These are phyloP conservation scores for Bipolaris gigantea DNA, from an alignment of 2,329 filamentous ascomycete genomes.

Conservation along the genomic window DNA sequence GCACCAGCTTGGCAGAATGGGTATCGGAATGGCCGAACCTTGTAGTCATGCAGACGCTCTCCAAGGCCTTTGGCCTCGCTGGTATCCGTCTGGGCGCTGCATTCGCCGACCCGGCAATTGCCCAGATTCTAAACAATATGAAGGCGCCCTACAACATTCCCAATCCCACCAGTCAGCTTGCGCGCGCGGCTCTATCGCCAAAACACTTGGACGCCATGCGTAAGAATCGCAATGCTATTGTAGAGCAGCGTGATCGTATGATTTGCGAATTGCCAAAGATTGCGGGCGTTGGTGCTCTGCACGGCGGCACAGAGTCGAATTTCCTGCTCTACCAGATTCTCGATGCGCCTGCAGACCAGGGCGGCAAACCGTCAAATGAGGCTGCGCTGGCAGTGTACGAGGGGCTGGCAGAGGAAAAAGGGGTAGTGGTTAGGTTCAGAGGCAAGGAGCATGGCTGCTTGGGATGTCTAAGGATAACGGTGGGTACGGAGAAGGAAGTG, in stretches of 20 bases:
- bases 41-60: slow-evolving; percentile 97
- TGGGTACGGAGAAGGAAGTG: slow-evolving; percentile 87
- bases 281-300: slow-evolving; percentile 75
- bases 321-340: slow-evolving; percentile 91
- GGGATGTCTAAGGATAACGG: slow-evolving; percentile 86
- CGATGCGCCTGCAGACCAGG: slow-evolving; percentile 56
- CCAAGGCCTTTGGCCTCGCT: slow-evolving; percentile 93
- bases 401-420: slow-evolving; percentile 77
- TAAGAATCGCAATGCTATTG: slow-evolving; percentile 67
- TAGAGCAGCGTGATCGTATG: slow-evolving; percentile 76
- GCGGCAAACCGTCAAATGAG: slow-evolving; percentile 75
- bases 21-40: slow-evolving; percentile 91
- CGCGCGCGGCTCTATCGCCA: slow-evolving; percentile 68
- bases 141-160: slow-evolving; percentile 97
- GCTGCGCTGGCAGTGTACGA: slow-evolving; percentile 81
- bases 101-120: slow-evolving; percentile 75
- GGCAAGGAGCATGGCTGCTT: slow-evolving; percentile 89
- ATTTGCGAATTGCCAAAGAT: slow-evolving; percentile 72
- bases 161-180: slow-evolving; percentile 81
- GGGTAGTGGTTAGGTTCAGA: slow-evolving; percentile 90
- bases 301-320: slow-evolving; percentile 80
- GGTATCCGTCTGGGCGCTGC: slow-evolving; percentile 88
- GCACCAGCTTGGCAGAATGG: slow-evolving; percentile 84
- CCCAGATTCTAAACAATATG: slow-evolving; percentile 80
- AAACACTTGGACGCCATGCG: slow-evolving; percentile 74